Base-by-base conservation (phyloP, 768 basidiomycete species). In the Phallus indusiatus region DNA sequence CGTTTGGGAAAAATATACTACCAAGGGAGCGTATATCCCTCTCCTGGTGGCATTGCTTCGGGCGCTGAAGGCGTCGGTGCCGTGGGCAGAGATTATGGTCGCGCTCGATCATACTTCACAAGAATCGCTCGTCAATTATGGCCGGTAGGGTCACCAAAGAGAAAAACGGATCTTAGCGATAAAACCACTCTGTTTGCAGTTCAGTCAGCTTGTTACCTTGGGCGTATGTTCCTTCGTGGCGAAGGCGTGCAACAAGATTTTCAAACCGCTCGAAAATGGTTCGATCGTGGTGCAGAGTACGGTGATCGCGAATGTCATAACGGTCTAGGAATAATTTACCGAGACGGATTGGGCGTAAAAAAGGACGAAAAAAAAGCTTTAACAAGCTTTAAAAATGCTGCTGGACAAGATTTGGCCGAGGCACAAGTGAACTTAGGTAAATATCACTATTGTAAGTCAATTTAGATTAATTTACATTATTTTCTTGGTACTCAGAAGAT, bases 1-100 rank as follows among this genome's bases (percentile, higher is more conserved):
- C 84, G 90, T 16, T 80, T 98, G 1, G 96, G 93, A n/a, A 87
- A 91, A 72, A 89, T 98, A 10, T 95, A 88, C 73, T 98, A 99
- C 67, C 89, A 94, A 68, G 96, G 96, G 17, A 93, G 90, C 60
- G 88, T 97, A 36, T 97, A 96, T 67, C 78, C 81, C 5, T 75
- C 82, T 10, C 70, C 77, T 14, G 92, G 92, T 2, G 94, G 95
- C 10, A 83, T 89, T 46, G 82, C 80, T 1, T 93, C 90, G 1
- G 91, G 93, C 16, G 88, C 90, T 22, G 91, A 95, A 72, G 90
- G 90, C n/a, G 92, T 93, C 24, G 92, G 91, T 8, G 83, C 83
- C n/a, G 80, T 96, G 12, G 83, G 86, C 1, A 82, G 87, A 49
- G 90, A 91, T 68, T 95, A 82, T 69, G 73, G 73, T 18, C 76